Evolutionary conservation across 305 asterid species (phyloP).

Genomic region (Stenogyne calaminthoides): DNA sequence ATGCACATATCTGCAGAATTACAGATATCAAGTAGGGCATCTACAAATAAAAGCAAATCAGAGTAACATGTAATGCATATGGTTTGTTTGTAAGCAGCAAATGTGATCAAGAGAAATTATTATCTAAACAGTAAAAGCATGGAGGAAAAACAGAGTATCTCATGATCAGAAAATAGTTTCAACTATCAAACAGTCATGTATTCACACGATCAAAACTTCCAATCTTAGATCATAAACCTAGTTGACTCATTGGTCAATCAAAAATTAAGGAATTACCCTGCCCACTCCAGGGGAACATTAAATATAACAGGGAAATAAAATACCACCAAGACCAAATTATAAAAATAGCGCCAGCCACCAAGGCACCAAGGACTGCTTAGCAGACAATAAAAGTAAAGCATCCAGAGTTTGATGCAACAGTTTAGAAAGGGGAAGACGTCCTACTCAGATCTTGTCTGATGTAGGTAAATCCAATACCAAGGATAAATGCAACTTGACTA

Average conservation of each 20-base stretch:
- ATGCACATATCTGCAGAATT: slow-evolving; percentile 66
- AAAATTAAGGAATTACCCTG: background rate
- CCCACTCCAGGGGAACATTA: background rate
- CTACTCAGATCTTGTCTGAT: background rate
- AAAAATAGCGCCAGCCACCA: background rate
- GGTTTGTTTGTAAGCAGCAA: background rate
- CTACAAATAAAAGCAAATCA: background rate
- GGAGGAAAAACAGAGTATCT: background rate
- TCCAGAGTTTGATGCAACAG: background rate
- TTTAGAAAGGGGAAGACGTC: background rate
- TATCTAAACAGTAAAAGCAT: background rate
- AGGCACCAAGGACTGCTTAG: background rate
- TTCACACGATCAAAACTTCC: background rate
- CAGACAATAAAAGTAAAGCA: background rate
- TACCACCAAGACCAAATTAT: background rate
- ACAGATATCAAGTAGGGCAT: slow-evolving; percentile 10
- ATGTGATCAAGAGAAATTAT: background rate
- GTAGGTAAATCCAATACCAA: background rate
- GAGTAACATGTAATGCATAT: slow-evolving; percentile 12
- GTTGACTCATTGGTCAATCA: background rate
- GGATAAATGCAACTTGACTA: background rate
- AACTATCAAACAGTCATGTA: background rate
- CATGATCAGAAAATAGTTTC: background rate
- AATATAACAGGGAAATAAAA: background rate
- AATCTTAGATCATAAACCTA: background rate